phyloP scores from a whole-genome alignment of 805 yeast species.

The Candida alai region DNA sequence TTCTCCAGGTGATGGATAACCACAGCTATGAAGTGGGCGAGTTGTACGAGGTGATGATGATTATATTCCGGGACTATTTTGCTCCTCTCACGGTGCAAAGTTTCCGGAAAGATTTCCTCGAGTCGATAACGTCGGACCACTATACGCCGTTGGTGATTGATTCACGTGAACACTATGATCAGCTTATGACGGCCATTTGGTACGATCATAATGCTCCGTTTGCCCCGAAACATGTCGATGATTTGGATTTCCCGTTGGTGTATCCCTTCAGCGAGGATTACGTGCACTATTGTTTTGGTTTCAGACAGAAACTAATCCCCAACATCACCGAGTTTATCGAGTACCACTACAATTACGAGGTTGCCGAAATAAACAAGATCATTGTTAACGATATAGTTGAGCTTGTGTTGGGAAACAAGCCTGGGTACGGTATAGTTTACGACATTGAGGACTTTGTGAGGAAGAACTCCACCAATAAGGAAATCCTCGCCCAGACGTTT shows the following conservation, averaged over 20 bases:
- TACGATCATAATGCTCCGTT: slow-evolving; percentile 49
- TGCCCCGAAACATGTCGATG: slow-evolving; percentile 40
- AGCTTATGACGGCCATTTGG: slow-evolving; percentile 67
- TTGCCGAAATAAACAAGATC: slow-evolving; percentile 53
- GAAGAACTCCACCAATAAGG: slow-evolving; percentile 72
- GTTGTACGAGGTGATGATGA: slow-evolving; percentile 58
- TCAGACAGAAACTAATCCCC: slow-evolving; percentile 55
- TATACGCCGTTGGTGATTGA: slow-evolving; percentile 81
- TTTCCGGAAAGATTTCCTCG: slow-evolving; percentile 59
- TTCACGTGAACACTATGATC: slow-evolving; percentile 54
- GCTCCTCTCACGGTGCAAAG: slow-evolving; percentile 51
- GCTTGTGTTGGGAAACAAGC: slow-evolving; percentile 49
- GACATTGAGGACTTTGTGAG: slow-evolving; percentile 54
- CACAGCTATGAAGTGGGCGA: slow-evolving; percentile 56
- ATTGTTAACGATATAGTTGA: slow-evolving; percentile 64
- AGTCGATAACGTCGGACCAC: slow-evolving; percentile 70
- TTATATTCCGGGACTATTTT: slow-evolving; percentile 53
- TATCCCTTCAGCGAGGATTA: slow-evolving; percentile 85
- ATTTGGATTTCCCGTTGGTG: slow-evolving; percentile 35
- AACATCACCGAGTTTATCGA: slow-evolving; percentile 63
- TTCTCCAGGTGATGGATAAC: slow-evolving; percentile 73
- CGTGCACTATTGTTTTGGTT: slow-evolving; percentile 78
- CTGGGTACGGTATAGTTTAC: slow-evolving; percentile 54
- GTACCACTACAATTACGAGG: slow-evolving; percentile 60
- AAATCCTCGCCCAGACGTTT: slow-evolving; percentile 83